Percentiles rank a stretch among this genome's conserved stretches.
Evolutionary conservation across 148 eudicot species (phyloP).

Genomic region (Nepenthes mirabilis): DNA sequence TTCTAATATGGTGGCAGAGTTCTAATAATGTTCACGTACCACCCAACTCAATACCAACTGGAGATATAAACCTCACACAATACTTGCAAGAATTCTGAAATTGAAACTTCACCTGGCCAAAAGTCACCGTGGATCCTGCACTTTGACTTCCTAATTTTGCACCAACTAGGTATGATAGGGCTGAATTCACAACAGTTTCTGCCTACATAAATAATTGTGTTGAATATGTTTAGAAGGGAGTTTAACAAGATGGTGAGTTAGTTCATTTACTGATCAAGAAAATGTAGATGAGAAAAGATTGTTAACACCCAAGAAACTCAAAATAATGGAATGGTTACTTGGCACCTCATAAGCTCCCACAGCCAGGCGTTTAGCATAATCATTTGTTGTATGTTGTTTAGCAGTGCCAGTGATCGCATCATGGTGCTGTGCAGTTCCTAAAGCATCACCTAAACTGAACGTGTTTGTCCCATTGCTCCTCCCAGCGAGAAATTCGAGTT

Average conservation of each 20-base stretch:
- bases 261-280: background rate
- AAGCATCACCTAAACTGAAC: slow-evolving; percentile 66
- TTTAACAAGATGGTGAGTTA: background rate
- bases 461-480: slow-evolving; percentile 47
- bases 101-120: slow-evolving; percentile 46
- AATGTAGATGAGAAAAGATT: background rate
- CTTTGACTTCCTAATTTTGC: slow-evolving; percentile 26
- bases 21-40: too few relatives aligned
- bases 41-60: too few relatives aligned
- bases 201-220: slow-evolving; percentile 30
- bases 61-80: too few relatives aligned
- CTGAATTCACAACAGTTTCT: slow-evolving; percentile 47
- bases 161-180: slow-evolving; percentile 45
- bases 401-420: slow-evolving; percentile 86
- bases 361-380: slow-evolving; percentile 67
- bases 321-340: background rate
- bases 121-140: slow-evolving; percentile 16
- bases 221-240: background rate
- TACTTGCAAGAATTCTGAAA: background rate
- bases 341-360: slow-evolving; percentile 71
- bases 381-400: slow-evolving; percentile 64
- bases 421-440: slow-evolving; percentile 83
- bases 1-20: too few relatives aligned
- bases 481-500: slow-evolving; percentile 62
- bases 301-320: background rate